Evolutionary conservation across 192 early-diverging fungal genomes (phyloP).

Genomic region (Podila horticola): DNA sequence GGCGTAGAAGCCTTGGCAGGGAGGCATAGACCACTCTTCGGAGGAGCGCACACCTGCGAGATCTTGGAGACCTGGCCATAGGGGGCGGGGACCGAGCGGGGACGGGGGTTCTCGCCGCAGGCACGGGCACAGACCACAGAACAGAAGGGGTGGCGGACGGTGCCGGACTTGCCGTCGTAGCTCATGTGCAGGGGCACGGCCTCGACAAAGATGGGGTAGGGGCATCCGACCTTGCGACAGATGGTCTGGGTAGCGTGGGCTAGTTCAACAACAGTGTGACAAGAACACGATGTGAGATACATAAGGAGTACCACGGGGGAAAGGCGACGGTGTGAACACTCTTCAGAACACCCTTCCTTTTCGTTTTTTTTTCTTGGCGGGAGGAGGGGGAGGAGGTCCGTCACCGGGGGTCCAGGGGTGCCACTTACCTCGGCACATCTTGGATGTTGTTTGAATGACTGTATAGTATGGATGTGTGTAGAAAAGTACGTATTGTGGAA

Average conservation of each 20-base stretch:
- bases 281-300: neutral
- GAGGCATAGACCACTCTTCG: too few species aligned
- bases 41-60: too few species aligned
- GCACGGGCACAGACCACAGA: constrained; percentile 20
- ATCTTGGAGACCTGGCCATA: neutral
- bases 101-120: constrained; percentile 27
- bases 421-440: constrained; percentile 5
- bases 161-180: neutral
- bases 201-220: constrained; percentile 19
- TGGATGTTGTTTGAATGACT: neutral
- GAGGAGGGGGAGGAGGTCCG: too few species aligned
- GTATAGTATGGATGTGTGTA: too few species aligned
- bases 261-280: neutral
- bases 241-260: constrained; percentile 13
- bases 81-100: neutral
- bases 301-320: neutral
- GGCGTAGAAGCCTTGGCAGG: too few species aligned
- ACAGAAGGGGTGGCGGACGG: constrained; percentile 22
- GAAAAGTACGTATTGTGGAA: neutral
- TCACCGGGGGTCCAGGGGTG: too few species aligned
- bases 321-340: neutral
- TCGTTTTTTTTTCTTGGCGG: too few species aligned
- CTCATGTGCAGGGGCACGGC: neutral
- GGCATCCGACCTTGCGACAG: constrained; percentile 17
- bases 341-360: too few species aligned